Evolutionary conservation across 139 green algal species (phyloP), one percentile per base, ranked within the genome.

Genomic region (Picochlorum sp.): DNA sequence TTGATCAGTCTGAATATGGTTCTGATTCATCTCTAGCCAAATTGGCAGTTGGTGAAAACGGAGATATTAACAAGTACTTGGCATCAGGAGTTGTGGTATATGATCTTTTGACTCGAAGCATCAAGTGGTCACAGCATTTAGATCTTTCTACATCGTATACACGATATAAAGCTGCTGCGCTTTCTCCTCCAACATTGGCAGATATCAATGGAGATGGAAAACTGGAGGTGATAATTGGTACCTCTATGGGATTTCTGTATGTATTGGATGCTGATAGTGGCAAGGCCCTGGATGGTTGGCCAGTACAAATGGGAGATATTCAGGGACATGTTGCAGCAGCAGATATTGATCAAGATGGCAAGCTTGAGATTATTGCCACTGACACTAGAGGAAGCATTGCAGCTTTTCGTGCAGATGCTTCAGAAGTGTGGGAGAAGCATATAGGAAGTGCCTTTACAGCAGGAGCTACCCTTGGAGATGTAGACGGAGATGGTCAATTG

Each of bases 341-440:
- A 0, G 92, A 99, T 70, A 49, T 97, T 54, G 86, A 97, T 66
- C 81, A 75, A 33, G 90, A 98, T 57, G 92, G 92, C 22, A 33
- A 72, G 30, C 53, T 94, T 40, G 88, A 98, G 78, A 68, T 99
- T 53, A 76, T 96, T 59, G 73, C 79, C 62, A 80, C 57, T 5
- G 92, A 99, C 71, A 75, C 73, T n/a, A 70, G 72, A 3, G 92
- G 92, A 65, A 95, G 85, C 66, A 58, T 98, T 41, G 92, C 83
- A 3, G 77, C 76, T 14, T 94, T 97, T 35, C 64, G 65, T 5
- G 50, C 35, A 26, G 55, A 67, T 24, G 89, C 78, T 33, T 78
- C 81, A 45, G 84, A 95, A 76, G 29, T 97, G 44, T 99, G 93
- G 93, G 88, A 95, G 70, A 71, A 76, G 2, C 85, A 98, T 74